Base-by-base conservation (phyloP, 1,284 basidiomycete genomes). In the Cerrena zonata region DNA sequence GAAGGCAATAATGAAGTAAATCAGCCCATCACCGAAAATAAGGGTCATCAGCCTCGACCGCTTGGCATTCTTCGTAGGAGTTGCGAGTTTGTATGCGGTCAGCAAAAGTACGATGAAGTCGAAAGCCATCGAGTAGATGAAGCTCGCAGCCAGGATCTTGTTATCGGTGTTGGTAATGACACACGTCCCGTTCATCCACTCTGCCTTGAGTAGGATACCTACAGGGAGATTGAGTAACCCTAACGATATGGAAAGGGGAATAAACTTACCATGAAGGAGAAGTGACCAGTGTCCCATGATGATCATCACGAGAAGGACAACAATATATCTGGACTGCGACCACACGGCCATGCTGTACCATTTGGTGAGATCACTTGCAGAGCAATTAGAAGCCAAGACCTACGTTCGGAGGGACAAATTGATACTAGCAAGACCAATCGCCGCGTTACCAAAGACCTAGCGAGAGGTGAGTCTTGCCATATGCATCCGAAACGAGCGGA, bases 241-340 rank as follows among this genome's bases (percentile, higher is more conserved):
- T 22, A 39, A 34, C 30, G 15, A 15, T 34, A 34, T 7, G 7
- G 30, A 7, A 34, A 15, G 30, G 30, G 30, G 30, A 34, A 34
- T 15, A 34, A 7, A 15, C 44, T 15, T 10, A 54, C 56, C 56
- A 36, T 58, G 56, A 19, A 88, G 69, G 40, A 88, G 71, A 37
- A 88, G 72, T 2, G 80, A 81, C 85, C 85, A 88, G 57, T 88
- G 85, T 0, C 79, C 85, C 19, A 86, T 67, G 52, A 85, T 85
- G 51, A 88, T 64, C 11, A 73, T 45, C 34, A 82, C 64, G 2
- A 88, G 69, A 7, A 77, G 73, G 4, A 69, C 51, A 30, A 83
- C 72, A 47, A 89, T 74, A 58, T 76, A 83, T 65, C 70, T 73
- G 43, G 72, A 76, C 57, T 84, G 78, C 0, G 76, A 79, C 85